Percentiles rank a stretch among this genome's conserved stretches.
Conservation (phyloP, 1,139 yeast genomes). For the Diutina neorugosa region DNA sequence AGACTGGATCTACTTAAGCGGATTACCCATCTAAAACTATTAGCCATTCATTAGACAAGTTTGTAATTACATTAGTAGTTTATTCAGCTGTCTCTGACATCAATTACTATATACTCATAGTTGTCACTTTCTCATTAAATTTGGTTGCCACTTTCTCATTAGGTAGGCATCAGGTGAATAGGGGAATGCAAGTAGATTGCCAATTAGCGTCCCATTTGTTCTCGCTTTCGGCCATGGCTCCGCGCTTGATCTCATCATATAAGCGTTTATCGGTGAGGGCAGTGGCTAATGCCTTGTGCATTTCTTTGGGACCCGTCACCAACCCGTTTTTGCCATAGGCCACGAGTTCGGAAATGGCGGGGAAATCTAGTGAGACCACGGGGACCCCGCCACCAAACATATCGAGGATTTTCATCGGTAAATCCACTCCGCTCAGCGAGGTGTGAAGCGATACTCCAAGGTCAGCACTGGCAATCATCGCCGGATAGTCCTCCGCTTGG, state of each 20-base stretch:
- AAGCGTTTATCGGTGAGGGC: conserved; percentile 30
- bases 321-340: conserved; percentile 33
- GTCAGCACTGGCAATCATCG: conserved; percentile 65
- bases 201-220: conserved; percentile 73
- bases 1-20: neutral
- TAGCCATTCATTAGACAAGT: neutral
- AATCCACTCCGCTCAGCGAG: conserved; percentile 85
- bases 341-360: conserved; percentile 59
- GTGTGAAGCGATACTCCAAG: conserved; percentile 83
- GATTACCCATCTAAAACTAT: neutral
- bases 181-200: conserved; percentile 16
- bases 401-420: conserved; percentile 96
- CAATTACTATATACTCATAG: too few species aligned
- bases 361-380: conserved; percentile 65
- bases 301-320: conserved; percentile 24
- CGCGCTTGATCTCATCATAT: conserved; percentile 34
- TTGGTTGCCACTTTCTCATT: too few species aligned
- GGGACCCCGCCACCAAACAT: conserved; percentile 96
- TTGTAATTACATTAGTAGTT: too few species aligned
- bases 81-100: too few species aligned
- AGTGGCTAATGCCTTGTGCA: conserved; percentile 36
- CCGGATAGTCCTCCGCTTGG: conserved; percentile 68
- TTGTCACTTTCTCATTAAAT: too few species aligned
- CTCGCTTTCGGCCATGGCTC: conserved; percentile 60
- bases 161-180: neutral